Conservation (phyloP, 208 protist species). For the Trypanosoma congolense region DNA sequence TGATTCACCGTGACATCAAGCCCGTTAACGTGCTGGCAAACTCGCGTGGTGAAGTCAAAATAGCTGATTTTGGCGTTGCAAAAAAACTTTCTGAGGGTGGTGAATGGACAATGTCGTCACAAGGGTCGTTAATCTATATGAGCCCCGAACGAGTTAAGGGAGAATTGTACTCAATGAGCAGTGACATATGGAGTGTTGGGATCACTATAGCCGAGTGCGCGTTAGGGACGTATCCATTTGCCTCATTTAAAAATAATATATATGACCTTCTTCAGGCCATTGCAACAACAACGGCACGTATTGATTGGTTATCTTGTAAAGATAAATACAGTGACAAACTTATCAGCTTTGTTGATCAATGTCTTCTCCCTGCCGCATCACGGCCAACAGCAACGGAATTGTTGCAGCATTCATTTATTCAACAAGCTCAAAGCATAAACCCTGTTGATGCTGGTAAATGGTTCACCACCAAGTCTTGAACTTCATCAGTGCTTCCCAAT, state of each 20-base stretch:
- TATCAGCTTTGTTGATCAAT: conserved; percentile 74
- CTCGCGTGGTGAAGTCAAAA: conserved; percentile 92
- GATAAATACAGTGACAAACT: conserved; percentile 58
- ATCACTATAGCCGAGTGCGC: conserved; percentile 86
- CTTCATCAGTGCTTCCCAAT: background rate
- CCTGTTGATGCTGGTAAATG: conserved; percentile 61
- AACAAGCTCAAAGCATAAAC: conserved; percentile 50
- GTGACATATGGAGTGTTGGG: conserved; percentile 92
- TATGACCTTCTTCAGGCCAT: conserved; percentile 85
- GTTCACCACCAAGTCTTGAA: conserved; percentile 37
- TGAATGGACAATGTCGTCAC: conserved; percentile 74
- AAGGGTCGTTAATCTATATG: conserved; percentile 93
- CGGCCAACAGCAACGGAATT: conserved; percentile 67
- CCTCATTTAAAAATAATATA: conserved; percentile 53
- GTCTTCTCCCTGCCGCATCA: conserved; percentile 40
- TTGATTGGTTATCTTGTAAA: conserved; percentile 54
- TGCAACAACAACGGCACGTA: conserved; percentile 44
- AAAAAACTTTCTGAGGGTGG: conserved; percentile 76
- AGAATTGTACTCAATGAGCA: conserved; percentile 84
- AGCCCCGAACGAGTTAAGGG: conserved; percentile 90
- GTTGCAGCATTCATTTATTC: conserved; percentile 75
- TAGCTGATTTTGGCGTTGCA: conserved; percentile 96
- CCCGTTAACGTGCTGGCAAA: conserved; percentile 97
- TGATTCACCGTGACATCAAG: conserved; percentile 96
- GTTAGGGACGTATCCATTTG: conserved; percentile 84